Evolutionary conservation across 306 rosid genomes (phyloP), one percentile per base, ranked within the genome.

Genomic region (Quercus aquifolioides): DNA sequence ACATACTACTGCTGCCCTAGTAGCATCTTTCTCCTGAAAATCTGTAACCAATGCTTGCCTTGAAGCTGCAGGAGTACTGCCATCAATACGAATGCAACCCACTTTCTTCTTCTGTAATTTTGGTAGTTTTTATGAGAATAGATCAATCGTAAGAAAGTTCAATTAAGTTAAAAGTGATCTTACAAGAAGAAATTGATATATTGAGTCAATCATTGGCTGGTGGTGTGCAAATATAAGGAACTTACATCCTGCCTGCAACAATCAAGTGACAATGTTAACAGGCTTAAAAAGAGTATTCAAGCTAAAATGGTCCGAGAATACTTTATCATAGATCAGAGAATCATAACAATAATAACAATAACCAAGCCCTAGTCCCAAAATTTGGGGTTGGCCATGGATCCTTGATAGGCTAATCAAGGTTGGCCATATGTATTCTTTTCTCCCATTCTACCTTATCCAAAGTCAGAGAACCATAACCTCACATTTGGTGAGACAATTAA

Each of bases 141-240:
- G 60, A 86, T 69, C 74, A 77, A 72, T 83, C 70, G 35, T 73
- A 56, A 46, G 87, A 72, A 79, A 84, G 18, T 59, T 76, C 43
- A 54, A 63, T 55, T 81, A 82, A 78, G 67, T 76, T 83, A n/a
- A 72, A 57, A 71, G 87, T 73, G 72, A 78, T 23, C 97, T 92
- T 89, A 92, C 97, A 76, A 86, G 85, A 89, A 94, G 94, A 84
- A 90, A 95, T 84, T 92, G 90, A 74, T 95, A 83, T 81, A 92
- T 87, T 18, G 98, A 83, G 64, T 91, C 98, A 67, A 95, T 76
- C 99, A 95, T 91, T 78, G 98, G 84, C 75, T 83, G 97, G 88
- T 92, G 99, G 76, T 93, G 94, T 55, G 99, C 99, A 88, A 95
- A 95, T 79, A 95, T 88, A 71, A 95, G 94, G 86, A 95, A 95